These are phyloP conservation scores for Fusarium sp. DNA, from an alignment of 2,329 filamentous ascomycete genomes.

Conservation along the genomic window DNA sequence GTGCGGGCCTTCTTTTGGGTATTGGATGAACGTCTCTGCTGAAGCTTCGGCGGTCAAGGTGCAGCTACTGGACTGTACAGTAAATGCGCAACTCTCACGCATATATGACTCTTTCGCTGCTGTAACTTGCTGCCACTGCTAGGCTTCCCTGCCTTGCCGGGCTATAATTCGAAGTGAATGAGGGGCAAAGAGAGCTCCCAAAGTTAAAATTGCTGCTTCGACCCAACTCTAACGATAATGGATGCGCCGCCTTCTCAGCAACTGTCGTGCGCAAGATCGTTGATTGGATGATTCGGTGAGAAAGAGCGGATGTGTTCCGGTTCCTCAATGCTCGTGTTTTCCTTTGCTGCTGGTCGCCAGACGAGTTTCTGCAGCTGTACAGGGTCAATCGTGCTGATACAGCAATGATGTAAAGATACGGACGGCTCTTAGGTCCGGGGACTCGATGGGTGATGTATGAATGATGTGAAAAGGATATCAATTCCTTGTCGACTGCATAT, in stretches of 20 bases:
- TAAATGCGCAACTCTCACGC: conserved; percentile 12
- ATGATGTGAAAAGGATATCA: conserved; percentile 7
- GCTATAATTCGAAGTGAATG: neutral
- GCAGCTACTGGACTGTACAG: neutral
- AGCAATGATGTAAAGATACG: neutral
- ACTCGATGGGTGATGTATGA: conserved; percentile 14
- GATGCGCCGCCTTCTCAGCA: conserved; percentile 1
- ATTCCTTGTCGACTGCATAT: neutral
- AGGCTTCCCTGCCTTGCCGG: neutral
- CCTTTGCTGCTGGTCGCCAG: neutral
- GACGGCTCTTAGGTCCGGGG: neutral
- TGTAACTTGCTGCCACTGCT: neutral
- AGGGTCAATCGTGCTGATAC: neutral
- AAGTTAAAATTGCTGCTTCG: conserved; percentile 6
- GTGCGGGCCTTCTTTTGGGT: conserved; percentile 1
- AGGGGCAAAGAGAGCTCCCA: neutral
- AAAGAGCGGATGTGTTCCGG: neutral
- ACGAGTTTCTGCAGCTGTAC: neutral
- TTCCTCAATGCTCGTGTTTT: neutral
- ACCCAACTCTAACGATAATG: conserved; percentile 9
- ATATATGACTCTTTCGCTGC: conserved; percentile 11
- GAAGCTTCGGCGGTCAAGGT: conserved; percentile 9
- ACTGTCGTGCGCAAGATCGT: conserved; percentile 1
- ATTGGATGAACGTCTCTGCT: conserved; percentile 4
- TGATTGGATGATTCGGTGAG: neutral